phyloP scores from a whole-genome alignment of 441 rosid genomes.

The Gossypium gossypioides region DNA sequence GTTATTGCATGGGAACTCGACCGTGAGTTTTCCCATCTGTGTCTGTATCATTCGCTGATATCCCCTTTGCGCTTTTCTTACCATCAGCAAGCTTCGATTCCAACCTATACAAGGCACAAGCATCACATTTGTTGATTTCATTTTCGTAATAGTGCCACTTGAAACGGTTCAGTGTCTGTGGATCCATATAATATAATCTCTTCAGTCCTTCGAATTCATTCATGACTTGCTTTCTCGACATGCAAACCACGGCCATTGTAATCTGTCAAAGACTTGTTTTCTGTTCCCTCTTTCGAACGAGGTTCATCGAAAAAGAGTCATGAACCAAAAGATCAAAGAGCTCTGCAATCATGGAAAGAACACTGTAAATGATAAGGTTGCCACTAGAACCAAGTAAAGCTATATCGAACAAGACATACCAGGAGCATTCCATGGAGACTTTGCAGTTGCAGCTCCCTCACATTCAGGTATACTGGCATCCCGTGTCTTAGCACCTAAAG shows the following conservation, averaged over 20 bases:
- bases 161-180: slow-evolving; percentile 79
- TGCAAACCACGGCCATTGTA: slow-evolving; percentile 97
- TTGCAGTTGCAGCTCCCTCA: slow-evolving; percentile 96
- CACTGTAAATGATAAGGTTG: neutral
- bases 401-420: slow-evolving; percentile 33
- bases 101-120: slow-evolving; percentile 80
- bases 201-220: slow-evolving; percentile 80
- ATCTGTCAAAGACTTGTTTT: slow-evolving; percentile 92
- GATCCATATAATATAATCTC: slow-evolving; percentile 97
- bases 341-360: slow-evolving; percentile 40
- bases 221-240: slow-evolving; percentile 88
- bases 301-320: slow-evolving; percentile 92
- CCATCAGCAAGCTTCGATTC: slow-evolving; percentile 90
- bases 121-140: slow-evolving; percentile 83
- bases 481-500: slow-evolving; percentile 79
- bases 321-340: slow-evolving; percentile 82
- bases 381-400: slow-evolving; percentile 8
- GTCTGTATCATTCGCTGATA: slow-evolving; percentile 68
- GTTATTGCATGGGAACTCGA: slow-evolving; percentile 74
- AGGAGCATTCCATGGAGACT: slow-evolving; percentile 98
- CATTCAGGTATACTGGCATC: slow-evolving; percentile 93
- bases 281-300: slow-evolving; percentile 95
- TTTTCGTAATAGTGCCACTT: slow-evolving; percentile 96
- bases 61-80: slow-evolving; percentile 74
- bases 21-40: slow-evolving; percentile 90